Evolutionary conservation across 306 rosid genomes (phyloP).

Genomic region (Sindora glabra): DNA sequence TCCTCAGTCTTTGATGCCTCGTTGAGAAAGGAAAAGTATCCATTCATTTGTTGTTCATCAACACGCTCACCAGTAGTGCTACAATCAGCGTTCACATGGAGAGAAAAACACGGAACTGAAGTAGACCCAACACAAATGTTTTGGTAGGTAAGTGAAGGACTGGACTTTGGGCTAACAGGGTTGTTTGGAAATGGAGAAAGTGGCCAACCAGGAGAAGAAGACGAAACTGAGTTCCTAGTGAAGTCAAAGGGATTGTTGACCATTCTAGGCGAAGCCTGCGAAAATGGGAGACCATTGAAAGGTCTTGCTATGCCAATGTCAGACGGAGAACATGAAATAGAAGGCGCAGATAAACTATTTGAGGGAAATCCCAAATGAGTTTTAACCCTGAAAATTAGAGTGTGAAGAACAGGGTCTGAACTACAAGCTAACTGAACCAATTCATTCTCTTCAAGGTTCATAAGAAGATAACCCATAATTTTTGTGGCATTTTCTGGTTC

Average conservation of each 20-base stretch:
- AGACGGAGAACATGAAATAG: constrained; percentile 40
- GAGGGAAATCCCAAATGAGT: constrained; percentile 44
- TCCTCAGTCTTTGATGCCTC: constrained; percentile 58
- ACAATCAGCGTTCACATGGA: constrained; percentile 34
- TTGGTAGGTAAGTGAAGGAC: constrained; percentile 52
- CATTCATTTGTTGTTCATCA: constrained; percentile 66
- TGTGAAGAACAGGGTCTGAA: constrained; percentile 55
- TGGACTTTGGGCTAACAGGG: constrained; percentile 69
- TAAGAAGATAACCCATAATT: constrained; percentile 82
- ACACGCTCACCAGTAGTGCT: constrained; percentile 30
- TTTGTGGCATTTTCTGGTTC: constrained; percentile 86
- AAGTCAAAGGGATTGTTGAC: constrained; percentile 52
- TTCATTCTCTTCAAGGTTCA: constrained; percentile 68
- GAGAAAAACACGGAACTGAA: constrained; percentile 21
- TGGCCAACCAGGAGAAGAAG: constrained; percentile 46
- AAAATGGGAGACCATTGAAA: constrained; percentile 39
- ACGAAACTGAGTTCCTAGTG: constrained; percentile 50
- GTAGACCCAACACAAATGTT: constrained; percentile 41
- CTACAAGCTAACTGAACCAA: constrained; percentile 55
- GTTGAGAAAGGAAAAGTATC: constrained; percentile 67
- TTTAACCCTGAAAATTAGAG: constrained; percentile 52
- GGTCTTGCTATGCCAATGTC: constrained; percentile 66
- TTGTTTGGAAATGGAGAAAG: constrained; percentile 43
- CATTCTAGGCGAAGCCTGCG: constrained; percentile 46
- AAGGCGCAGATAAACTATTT: constrained; percentile 17